Percentiles rank a stretch among this genome's conserved stretches.
phyloP scores from a whole-genome alignment of 1,284 basidiomycete species.

The Trametes versicolor region DNA sequence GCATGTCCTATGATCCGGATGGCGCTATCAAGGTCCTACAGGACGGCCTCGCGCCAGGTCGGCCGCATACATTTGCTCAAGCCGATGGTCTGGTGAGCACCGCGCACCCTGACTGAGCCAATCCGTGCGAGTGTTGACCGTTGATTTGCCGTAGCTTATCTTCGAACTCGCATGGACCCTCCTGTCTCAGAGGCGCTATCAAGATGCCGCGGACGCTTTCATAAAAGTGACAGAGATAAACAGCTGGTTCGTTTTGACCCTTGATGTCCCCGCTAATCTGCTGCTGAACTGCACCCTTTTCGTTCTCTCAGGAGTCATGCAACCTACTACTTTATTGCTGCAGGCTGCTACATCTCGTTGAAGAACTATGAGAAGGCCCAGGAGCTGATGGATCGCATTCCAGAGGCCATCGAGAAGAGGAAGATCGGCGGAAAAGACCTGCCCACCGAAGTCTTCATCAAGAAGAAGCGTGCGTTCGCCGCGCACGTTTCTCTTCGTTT shows the following conservation, averaged over 20 bases:
- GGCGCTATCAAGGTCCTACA: conserved; percentile 71
- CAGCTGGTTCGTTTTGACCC: conserved; percentile 60
- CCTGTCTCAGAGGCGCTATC: conserved; percentile 68
- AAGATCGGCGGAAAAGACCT: conserved; percentile 74
- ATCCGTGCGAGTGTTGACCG: conserved; percentile 1
- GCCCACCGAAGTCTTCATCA: conserved; percentile 79
- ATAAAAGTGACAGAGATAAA: conserved; percentile 72
- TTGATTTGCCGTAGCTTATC: conserved; percentile 56
- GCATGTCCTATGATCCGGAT: conserved; percentile 71
- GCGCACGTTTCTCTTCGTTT: neutral
- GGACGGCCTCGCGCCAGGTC: conserved; percentile 63
- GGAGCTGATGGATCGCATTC: conserved; percentile 68
- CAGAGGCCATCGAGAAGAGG: conserved; percentile 63
- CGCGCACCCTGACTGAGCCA: neutral
- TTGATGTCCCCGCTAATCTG: too few species aligned
- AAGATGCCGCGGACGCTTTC: conserved; percentile 74
- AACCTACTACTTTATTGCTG: conserved; percentile 80
- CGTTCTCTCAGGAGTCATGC: conserved; percentile 68
- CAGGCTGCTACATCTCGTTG: conserved; percentile 69
- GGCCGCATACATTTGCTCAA: conserved; percentile 67
- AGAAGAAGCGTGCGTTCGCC: conserved; percentile 65
- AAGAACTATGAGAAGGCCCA: conserved; percentile 64
- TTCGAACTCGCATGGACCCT: conserved; percentile 84
- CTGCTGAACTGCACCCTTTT: conserved; percentile 1
- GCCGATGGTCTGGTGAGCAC: conserved; percentile 72